Conservation (phyloP, 805 yeast species). For the Candida nitratophila region DNA sequence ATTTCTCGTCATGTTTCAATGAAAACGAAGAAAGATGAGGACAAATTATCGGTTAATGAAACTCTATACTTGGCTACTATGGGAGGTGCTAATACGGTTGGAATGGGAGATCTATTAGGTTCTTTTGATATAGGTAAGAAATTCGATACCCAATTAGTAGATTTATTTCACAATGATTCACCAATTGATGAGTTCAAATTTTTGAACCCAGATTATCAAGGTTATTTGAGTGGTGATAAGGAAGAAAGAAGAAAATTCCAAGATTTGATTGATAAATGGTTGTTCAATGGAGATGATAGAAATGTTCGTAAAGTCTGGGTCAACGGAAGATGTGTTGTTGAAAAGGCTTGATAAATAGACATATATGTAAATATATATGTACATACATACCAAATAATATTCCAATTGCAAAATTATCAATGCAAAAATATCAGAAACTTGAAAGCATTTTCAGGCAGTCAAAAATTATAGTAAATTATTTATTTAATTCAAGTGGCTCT, state of each 20-base stretch:
- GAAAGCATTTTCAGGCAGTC: too few relatives aligned
- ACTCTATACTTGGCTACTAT: slow-evolving; percentile 75
- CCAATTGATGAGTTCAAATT: slow-evolving; percentile 71
- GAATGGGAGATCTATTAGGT: slow-evolving; percentile 53
- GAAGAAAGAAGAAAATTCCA: slow-evolving; percentile 30
- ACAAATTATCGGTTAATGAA: slow-evolving; percentile 57
- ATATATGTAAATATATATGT: too few relatives aligned
- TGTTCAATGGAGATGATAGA: slow-evolving; percentile 90
- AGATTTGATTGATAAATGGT: slow-evolving; percentile 77
- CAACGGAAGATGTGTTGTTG: slow-evolving; percentile 58
- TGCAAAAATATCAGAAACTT: too few relatives aligned
- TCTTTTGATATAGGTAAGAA: slow-evolving; percentile 68
- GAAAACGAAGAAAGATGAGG: slow-evolving; percentile 36
- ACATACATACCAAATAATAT: not conserved
- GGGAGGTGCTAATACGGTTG: slow-evolving; percentile 82
- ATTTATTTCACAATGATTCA: slow-evolving; percentile 45
- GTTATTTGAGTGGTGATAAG: not conserved
- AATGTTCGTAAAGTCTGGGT: slow-evolving; percentile 80
- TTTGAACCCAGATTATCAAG: slow-evolving; percentile 40
- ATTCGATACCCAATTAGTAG: slow-evolving; percentile 80
- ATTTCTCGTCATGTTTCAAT: slow-evolving; percentile 68
- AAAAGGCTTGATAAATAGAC: slow-evolving; percentile 22
- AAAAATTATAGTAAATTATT: too few relatives aligned
- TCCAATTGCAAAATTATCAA: too few relatives aligned
- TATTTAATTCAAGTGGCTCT: too few relatives aligned